These are phyloP conservation scores for Zygoascus biomembranicola DNA, from an alignment of 805 yeast genomes.

Conservation along the genomic window DNA sequence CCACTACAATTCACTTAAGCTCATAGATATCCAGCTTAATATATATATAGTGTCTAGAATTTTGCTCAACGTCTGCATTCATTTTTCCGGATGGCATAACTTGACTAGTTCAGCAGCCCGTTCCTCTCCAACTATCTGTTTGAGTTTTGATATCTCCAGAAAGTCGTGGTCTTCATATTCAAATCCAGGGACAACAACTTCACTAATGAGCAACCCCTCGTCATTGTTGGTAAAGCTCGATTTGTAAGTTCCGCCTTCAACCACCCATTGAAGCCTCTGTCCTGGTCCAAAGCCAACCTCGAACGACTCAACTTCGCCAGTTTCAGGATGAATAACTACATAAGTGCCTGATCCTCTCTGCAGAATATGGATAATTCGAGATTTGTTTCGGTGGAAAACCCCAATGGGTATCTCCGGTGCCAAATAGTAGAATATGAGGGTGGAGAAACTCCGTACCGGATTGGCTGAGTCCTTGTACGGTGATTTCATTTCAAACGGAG, in stretches of 20 bases:
- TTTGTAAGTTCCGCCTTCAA: constrained; percentile 52
- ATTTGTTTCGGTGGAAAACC: constrained; percentile 41
- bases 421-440: constrained; percentile 45
- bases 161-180: constrained; percentile 47
- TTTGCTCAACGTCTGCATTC: background rate
- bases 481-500: constrained; percentile 36
- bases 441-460: constrained; percentile 34
- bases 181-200: constrained; percentile 56
- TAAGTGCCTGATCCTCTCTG: constrained; percentile 51
- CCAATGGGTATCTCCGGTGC: constrained; percentile 46
- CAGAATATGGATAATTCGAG: constrained; percentile 47
- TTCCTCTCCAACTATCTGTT: constrained; percentile 6
- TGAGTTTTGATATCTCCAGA: constrained; percentile 21
- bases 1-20: no score
- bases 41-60: no score
- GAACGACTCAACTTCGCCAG: constrained; percentile 40
- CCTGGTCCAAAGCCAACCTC: constrained; percentile 47
- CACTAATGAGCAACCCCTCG: constrained; percentile 37
- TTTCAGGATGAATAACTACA: constrained; percentile 42
- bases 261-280: constrained; percentile 53
- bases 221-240: constrained; percentile 35
- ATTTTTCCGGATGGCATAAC: background rate
- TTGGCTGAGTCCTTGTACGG: constrained; percentile 25
- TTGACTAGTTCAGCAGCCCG: background rate
- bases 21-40: no score